Base-by-base conservation (phyloP, 1,284 basidiomycete species). In the Puccinia coronata region DNA sequence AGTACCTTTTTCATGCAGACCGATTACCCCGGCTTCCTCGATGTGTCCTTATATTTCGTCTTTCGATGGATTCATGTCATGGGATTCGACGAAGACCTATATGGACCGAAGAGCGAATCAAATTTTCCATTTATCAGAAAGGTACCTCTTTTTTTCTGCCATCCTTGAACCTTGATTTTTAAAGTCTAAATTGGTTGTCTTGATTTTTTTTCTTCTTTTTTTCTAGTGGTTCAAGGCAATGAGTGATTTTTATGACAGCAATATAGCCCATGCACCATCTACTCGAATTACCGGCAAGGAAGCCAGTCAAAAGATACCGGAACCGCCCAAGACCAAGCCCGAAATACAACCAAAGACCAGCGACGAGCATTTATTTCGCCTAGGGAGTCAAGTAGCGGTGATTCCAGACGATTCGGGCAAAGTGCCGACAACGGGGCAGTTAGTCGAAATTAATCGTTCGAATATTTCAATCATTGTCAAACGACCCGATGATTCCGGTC, bases 41-140 rank as follows among this genome's bases (percentile, higher is more conserved):
- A 82, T 61, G 59, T 82, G 28, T 82, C 82, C 4, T 57, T 82
- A n/a, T 82, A 59, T 69, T 82, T 82, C 69, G 25, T 69, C 43
- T 69, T 82, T 43, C 25, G 71, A 57, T 82, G 82, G 82, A 65
- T 82, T 43, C 53, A 76, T 25, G 23, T 43, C n/a, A 57, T 82
- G 34, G 57, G 69, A n/a, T 16, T 8, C 14, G 61, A 76, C 18
- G 59, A 76, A 16, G 49, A 61, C 18, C 53, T 76, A 8, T 65
- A 63, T 41, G 74, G 74, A 51, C 57, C 43, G 25, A 39, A 76
- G 36, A 53, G 53, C 25, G 41, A 49, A 41, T 70, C 43, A 5
- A 70, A 41, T 16, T 49, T 47, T 43, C 14, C 18, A 43, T n/a
- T 25, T 41, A 39, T 43, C 8, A 36, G 25, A 70, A 70, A 70